These are phyloP conservation scores for Tolypocladium amazonense DNA, from an alignment of 2,329 filamentous ascomycete genomes.

Conservation along the genomic window DNA sequence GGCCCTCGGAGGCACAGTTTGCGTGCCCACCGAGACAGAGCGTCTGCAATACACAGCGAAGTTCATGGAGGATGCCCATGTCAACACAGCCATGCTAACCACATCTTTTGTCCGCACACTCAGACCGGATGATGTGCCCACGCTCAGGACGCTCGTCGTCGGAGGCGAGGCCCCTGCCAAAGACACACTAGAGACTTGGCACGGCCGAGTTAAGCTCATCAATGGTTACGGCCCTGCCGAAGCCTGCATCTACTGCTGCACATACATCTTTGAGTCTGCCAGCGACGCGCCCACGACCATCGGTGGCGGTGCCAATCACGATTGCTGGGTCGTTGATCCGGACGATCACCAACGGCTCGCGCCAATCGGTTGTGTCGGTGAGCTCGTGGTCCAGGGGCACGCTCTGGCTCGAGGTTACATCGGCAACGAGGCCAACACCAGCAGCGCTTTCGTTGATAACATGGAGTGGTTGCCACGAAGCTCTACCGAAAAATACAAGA, in stretches of 20 bases:
- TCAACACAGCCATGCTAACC: conserved; percentile 1
- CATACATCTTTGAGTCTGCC: neutral
- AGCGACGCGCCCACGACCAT: conserved; percentile 1
- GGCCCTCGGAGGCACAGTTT: conserved; percentile 10
- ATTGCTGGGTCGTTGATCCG: conserved; percentile 10
- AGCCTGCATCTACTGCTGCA: conserved; percentile 5
- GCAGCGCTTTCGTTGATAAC: conserved; percentile 10
- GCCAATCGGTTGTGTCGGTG: conserved; percentile 9
- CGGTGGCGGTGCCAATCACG: conserved; percentile 5
- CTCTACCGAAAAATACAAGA: neutral
- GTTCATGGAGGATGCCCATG: neutral
- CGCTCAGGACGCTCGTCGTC: conserved; percentile 3
- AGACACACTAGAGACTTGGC: conserved; percentile 5
- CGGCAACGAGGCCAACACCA: conserved; percentile 21
- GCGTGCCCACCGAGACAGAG: conserved; percentile 10
- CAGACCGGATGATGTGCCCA: conserved; percentile 5
- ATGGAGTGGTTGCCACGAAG: neutral
- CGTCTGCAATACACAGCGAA: conserved; percentile 2
- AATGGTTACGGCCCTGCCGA: conserved; percentile 10
- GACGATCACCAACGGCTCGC: conserved; percentile 7
- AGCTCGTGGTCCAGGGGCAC: conserved; percentile 18
- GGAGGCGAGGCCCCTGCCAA: conserved; percentile 6
- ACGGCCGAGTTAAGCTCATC: conserved; percentile 6
- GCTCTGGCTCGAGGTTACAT: conserved; percentile 36
- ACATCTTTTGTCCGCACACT: conserved; percentile 4